Base-by-base conservation (phyloP, 495 filamentous ascomycete species). In the Daldinia vernicosa region DNA sequence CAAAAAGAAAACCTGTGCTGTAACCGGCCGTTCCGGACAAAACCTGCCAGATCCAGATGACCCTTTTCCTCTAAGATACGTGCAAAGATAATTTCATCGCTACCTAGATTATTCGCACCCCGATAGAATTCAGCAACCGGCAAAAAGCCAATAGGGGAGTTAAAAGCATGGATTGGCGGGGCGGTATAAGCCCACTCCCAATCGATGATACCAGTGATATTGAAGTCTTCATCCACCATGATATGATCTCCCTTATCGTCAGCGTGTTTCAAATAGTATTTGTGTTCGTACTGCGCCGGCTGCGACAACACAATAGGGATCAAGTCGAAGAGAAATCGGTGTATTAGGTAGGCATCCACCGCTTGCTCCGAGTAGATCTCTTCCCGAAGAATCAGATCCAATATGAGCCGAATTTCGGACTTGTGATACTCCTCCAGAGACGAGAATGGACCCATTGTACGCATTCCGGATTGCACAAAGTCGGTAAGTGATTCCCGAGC, bases 191-290 rank as follows among this genome's bases (percentile, higher is more conserved):
- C 50, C 50, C 22, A 27, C 19, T 53, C 24, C 50, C 50, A 28
- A n/a, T 53, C 50, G 26, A 53, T 53, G 22, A 53, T 53, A 30
- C 50, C 50, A 4, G 50, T 53, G 15, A 28, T 53, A 30, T 53
- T 30, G 6, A 53, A 30, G 3, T 53, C 50, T 53, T 28, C 50
- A 30, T 53, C 50, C 12, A 53, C 50, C 50, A 53, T 53, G 11
- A 53, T 26, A n/a, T 53, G 50, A 53, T 28, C 50, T 6, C 50
- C 50, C 26, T 53, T 53, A 53, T 53, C 50, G 22, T 53, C 50
- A 1, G 15, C 50, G 4, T 53, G 50, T 19, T 53, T 19, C 1
- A 45, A 45, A 17, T 45, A 45, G n/a, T 19, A 45, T 3, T 6
- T 22, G 8, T 8, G 7, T 0, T 22, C 40, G 9, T 45, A 17